Conservation (phyloP, 441 rosid species). For the Adansonia madagascariensis region DNA sequence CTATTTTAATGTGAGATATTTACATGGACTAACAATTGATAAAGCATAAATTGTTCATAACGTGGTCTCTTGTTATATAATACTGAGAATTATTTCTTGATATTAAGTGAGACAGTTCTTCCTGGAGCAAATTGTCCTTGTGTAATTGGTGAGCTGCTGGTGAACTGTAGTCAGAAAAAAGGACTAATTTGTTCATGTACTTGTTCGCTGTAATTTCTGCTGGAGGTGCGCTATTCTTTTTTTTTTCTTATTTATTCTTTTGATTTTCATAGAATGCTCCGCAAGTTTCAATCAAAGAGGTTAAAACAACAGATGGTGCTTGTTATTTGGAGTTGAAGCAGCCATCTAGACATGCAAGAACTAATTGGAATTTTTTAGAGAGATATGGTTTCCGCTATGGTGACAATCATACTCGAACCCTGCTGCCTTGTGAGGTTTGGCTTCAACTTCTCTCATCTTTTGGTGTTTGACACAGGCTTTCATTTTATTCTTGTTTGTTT, state of each 20-base stretch:
- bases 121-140: neutral
- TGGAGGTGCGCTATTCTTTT: slow-evolving; percentile 21
- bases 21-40: slow-evolving; percentile 8
- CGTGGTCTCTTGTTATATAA: neutral
- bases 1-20: neutral
- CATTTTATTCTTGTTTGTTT: neutral
- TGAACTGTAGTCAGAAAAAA: neutral
- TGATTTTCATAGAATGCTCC: slow-evolving; percentile 60
- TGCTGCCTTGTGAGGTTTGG: slow-evolving; percentile 94
- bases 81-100: neutral
- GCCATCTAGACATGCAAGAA: slow-evolving; percentile 55
- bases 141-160: neutral
- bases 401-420: slow-evolving; percentile 48
- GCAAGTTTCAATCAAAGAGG: slow-evolving; percentile 62
- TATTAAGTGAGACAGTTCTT: neutral
- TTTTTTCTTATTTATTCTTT: slow-evolving; percentile 27
- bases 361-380: slow-evolving; percentile 82
- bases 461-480: slow-evolving; percentile 3
- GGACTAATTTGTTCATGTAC: slow-evolving; percentile 10
- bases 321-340: slow-evolving; percentile 68
- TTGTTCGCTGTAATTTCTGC: slow-evolving; percentile 25
- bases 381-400: slow-evolving; percentile 94
- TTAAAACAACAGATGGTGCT: slow-evolving; percentile 61
- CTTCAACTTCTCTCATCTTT: slow-evolving; percentile 32
- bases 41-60: neutral